phyloP scores from a whole-genome alignment of 495 filamentous ascomycete species.

The Corynascus novoguineensis region DNA sequence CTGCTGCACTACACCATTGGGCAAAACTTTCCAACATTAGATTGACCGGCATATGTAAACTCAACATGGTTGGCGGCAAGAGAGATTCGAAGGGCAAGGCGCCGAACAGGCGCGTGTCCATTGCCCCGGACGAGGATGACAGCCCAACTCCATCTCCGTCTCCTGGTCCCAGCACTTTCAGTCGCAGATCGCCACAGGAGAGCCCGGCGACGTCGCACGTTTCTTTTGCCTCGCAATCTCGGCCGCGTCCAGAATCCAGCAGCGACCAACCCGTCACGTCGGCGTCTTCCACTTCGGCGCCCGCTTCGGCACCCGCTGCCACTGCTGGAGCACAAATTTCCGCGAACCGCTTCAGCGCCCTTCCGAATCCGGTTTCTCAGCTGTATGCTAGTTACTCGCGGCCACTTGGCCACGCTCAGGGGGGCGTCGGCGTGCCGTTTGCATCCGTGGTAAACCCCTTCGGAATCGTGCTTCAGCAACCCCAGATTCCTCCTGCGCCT shows the following conservation, averaged over 20 bases:
- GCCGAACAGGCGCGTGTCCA: background rate
- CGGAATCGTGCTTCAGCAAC: background rate
- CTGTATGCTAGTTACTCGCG: background rate
- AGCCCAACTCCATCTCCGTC: background rate
- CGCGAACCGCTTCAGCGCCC: background rate
- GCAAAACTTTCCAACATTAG: background rate
- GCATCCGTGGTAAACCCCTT: background rate
- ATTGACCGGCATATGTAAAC: background rate
- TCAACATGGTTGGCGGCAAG: background rate
- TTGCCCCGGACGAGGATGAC: background rate
- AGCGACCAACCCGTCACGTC: background rate
- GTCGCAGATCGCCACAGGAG: background rate
- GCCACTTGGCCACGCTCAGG: background rate
- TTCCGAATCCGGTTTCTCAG: background rate
- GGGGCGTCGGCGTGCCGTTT: background rate
- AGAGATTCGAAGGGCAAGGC: background rate
- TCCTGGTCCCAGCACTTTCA: background rate
- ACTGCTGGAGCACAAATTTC: background rate
- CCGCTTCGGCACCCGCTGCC: background rate
- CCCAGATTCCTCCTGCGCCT: background rate
- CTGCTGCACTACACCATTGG: background rate
- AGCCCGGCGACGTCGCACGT: conserved; percentile 1
- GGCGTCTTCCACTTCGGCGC: background rate
- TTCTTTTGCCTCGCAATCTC: background rate
- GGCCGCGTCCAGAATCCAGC: background rate